Percentiles rank a stretch among this genome's conserved stretches.
These are phyloP conservation scores for Solanum chiquidenum DNA, from an alignment of 257 asterid genomes.

Conservation along the genomic window DNA sequence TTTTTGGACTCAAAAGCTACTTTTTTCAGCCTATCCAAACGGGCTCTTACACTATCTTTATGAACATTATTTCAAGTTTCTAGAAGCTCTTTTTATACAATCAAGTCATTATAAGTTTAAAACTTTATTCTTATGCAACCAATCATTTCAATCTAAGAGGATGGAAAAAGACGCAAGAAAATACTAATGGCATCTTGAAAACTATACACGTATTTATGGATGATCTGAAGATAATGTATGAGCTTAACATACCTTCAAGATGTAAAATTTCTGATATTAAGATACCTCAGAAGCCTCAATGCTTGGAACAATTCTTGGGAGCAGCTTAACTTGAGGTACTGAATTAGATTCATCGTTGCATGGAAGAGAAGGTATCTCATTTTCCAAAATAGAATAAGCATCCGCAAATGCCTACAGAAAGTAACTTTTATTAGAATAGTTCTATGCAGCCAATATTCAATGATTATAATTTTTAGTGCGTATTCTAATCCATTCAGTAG, in stretches of 20 bases:
- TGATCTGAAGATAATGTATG: not conserved
- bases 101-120: not conserved
- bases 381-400: slow-evolving; percentile 85
- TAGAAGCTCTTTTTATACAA: not conserved
- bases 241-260: slow-evolving; percentile 18
- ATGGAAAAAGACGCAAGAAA: not conserved
- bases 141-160: not conserved
- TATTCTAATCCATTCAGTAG: not conserved
- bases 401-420: slow-evolving; percentile 88
- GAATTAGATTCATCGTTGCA: slow-evolving; percentile 31
- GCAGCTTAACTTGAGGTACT: slow-evolving; percentile 47
- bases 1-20: too few relatives aligned
- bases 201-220: not conserved
- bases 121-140: not conserved
- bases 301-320: slow-evolving; percentile 86
- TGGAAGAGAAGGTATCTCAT: slow-evolving; percentile 44
- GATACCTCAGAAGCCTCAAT: slow-evolving; percentile 49
- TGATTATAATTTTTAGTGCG: not conserved
- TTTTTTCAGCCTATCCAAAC: too few relatives aligned
- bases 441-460: not conserved
- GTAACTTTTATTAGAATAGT: not conserved
- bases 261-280: slow-evolving; percentile 14
- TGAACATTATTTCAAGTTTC: not conserved
- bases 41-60: not conserved
- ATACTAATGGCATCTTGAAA: not conserved